phyloP scores from a whole-genome alignment of 352 stramenopile species.

The Elongisporangium anandrum region DNA sequence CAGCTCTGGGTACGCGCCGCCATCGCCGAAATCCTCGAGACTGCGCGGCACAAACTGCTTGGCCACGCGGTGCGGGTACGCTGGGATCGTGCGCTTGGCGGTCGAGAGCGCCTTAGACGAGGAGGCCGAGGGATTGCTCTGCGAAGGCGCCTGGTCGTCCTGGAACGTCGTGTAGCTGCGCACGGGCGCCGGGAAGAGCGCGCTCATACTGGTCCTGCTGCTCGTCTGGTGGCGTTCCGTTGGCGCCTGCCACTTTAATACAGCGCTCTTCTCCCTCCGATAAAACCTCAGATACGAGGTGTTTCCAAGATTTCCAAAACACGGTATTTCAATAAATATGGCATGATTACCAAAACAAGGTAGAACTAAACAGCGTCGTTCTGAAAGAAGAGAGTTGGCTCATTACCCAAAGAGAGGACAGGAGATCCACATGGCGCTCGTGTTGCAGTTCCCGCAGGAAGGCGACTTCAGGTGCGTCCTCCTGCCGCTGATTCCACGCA shows the following conservation, averaged over 20 bases:
- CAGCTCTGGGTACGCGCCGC: slow-evolving; percentile 98
- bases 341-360: background rate
- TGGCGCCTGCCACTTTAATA: background rate
- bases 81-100: slow-evolving; percentile 17
- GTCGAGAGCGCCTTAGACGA: background rate
- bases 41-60: slow-evolving; percentile 63
- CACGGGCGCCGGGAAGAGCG: slow-evolving; percentile 71
- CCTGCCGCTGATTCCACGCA: background rate
- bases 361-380: background rate
- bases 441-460: slow-evolving; percentile 41
- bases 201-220: slow-evolving; percentile 37
- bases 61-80: slow-evolving; percentile 51
- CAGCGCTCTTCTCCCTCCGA: background rate
- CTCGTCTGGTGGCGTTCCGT: background rate
- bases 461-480: slow-evolving; percentile 44
- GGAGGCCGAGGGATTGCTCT: background rate
- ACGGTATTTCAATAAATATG: background rate
- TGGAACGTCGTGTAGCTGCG: slow-evolving; percentile 61
- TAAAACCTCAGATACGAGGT: background rate
- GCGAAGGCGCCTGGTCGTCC: slow-evolving; percentile 23
- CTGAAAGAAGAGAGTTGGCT: background rate
- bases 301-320: background rate
- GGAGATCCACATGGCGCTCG: slow-evolving; percentile 25
- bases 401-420: background rate
- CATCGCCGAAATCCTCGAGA: slow-evolving; percentile 94